Evolutionary conservation across 2,329 filamentous ascomycete species (phyloP).

Genomic region (Albophoma yamanashiensis): DNA sequence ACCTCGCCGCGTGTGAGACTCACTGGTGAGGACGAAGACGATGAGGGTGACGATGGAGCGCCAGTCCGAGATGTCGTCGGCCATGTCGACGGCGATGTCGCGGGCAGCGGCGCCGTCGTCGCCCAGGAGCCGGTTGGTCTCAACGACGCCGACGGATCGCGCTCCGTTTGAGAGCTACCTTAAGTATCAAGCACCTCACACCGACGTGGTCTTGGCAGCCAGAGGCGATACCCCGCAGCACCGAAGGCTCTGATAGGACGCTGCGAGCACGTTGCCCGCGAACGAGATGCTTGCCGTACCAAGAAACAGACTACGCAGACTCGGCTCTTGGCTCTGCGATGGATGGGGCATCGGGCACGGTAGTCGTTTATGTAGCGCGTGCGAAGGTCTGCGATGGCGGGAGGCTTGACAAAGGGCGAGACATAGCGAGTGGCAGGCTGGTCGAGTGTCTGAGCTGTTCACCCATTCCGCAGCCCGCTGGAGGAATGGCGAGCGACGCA

Average conservation of each 20-base stretch:
- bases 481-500: background rate
- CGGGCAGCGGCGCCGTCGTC: background rate
- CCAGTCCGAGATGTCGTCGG: conserved; percentile 46
- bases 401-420: background rate
- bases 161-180: background rate
- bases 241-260: background rate
- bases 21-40: conserved; percentile 60
- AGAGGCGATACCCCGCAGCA: background rate
- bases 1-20: conserved; percentile 21
- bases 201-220: no score
- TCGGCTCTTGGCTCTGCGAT: no score
- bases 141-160: background rate
- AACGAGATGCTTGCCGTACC: background rate
- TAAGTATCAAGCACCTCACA: background rate
- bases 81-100: conserved; percentile 1
- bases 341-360: no score
- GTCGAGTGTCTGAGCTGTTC: background rate
- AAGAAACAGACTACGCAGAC: no score
- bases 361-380: background rate
- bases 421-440: background rate
- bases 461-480: background rate
- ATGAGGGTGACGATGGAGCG: conserved; percentile 60
- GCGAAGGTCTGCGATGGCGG: background rate
- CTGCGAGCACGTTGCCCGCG: background rate
- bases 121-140: background rate